phyloP scores from a whole-genome alignment of 23 red algal genomes.

The Gracilaria domingensis region DNA sequence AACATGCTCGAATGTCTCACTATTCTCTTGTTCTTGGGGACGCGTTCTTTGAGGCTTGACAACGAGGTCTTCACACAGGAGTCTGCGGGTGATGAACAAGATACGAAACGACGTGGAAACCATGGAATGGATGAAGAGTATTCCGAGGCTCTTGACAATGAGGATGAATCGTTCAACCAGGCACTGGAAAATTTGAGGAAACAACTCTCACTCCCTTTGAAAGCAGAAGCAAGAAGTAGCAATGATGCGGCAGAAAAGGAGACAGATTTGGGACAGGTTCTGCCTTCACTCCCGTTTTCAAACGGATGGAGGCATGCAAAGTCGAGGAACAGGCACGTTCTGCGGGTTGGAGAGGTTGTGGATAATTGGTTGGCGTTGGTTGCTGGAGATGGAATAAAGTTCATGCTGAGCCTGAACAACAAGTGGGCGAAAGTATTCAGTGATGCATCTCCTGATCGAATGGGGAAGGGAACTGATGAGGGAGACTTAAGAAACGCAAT shows the following conservation, averaged over 20 bases:
- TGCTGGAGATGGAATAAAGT: slow-evolving; percentile 10
- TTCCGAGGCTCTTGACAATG: no score
- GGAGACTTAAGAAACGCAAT: background rate
- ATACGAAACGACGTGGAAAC: background rate
- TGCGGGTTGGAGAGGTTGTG: background rate
- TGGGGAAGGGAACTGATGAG: background rate
- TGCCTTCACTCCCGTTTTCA: background rate
- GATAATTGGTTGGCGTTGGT: slow-evolving; percentile 4
- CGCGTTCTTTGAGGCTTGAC: background rate
- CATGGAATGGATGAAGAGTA: no score
- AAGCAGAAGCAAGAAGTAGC: background rate
- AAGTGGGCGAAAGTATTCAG: background rate
- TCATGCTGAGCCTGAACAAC: background rate
- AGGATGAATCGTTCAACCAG: background rate
- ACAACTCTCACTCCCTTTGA: background rate
- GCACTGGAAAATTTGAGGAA: slow-evolving; percentile 10
- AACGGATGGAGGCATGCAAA: background rate
- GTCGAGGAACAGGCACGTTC: slow-evolving; percentile 4
- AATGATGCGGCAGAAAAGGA: background rate
- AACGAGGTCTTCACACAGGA: background rate
- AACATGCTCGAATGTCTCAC: slow-evolving; percentile 5
- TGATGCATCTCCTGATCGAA: background rate
- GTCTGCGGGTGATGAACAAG: background rate
- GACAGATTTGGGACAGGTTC: background rate
- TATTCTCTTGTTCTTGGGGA: background rate